A percentile compares a stretch with the other conserved stretches of the same genome.
Evolutionary conservation across 1,139 yeast species (phyloP).

Genomic region (Kodamaea sp.): DNA sequence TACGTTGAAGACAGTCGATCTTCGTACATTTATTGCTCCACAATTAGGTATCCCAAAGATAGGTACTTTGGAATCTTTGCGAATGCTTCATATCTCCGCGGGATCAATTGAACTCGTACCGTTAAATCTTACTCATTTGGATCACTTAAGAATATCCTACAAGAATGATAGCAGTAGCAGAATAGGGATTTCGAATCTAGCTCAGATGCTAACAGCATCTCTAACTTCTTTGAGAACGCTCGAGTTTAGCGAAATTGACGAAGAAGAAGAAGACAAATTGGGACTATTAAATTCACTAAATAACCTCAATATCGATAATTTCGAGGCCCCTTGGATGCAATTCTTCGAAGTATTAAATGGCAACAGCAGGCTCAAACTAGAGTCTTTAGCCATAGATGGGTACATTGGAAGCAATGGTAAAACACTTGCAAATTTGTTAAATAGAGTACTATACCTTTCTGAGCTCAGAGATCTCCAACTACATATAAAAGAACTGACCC

Average conservation of each 20-base stretch:
- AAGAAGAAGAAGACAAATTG: slow-evolving; percentile 4
- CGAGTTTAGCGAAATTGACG: slow-evolving; percentile 6
- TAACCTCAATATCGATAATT: slow-evolving; percentile 5
- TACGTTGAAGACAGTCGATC: background rate
- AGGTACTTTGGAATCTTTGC: background rate
- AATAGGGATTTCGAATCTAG: slow-evolving; percentile 4
- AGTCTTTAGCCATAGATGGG: slow-evolving; percentile 19
- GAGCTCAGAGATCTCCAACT: slow-evolving; percentile 15
- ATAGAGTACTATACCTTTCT: slow-evolving; percentile 9
- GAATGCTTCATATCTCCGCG: slow-evolving; percentile 2
- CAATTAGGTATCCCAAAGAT: background rate
- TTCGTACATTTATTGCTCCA: background rate
- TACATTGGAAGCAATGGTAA: slow-evolving; percentile 15
- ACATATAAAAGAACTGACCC: slow-evolving; percentile 17
- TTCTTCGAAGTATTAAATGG: slow-evolving; percentile 15
- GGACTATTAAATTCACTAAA: slow-evolving; percentile 10
- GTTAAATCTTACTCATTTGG: slow-evolving; percentile 5
- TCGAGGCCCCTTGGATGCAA: slow-evolving; percentile 16
- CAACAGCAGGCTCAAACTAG: slow-evolving; percentile 8
- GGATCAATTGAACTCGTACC: background rate
- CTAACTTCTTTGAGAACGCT: slow-evolving; percentile 3
- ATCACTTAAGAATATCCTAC: slow-evolving; percentile 6
- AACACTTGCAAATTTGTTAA: slow-evolving; percentile 8
- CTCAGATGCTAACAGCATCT: slow-evolving; percentile 2
- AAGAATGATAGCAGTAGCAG: background rate